Percentiles rank a stretch among this genome's conserved stretches.
These are phyloP conservation scores for Leptosphaerulina australis DNA, from an alignment of 2,329 filamentous ascomycete genomes.

Conservation along the genomic window DNA sequence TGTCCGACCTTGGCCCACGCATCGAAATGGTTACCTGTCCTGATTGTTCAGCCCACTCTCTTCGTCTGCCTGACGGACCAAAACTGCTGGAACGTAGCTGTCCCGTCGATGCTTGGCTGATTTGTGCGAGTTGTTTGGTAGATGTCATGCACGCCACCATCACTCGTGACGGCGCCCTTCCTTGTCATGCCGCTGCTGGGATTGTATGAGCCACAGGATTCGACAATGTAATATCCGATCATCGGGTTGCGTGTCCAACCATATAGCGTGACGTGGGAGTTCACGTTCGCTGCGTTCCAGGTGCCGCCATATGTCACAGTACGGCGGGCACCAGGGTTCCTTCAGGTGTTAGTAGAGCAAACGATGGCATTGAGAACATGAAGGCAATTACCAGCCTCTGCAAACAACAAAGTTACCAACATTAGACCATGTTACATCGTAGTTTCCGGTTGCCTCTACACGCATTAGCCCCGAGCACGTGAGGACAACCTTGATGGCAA, in stretches of 20 bases:
- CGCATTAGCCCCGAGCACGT: slow-evolving; percentile 50
- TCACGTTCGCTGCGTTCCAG: slow-evolving; percentile 55
- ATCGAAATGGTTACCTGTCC: slow-evolving; percentile 58
- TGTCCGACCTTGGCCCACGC: slow-evolving; percentile 60
- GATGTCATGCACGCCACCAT: slow-evolving; percentile 61
- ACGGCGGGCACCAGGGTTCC: slow-evolving; percentile 56
- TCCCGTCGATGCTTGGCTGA: slow-evolving; percentile 61
- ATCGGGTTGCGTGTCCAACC: slow-evolving; percentile 62
- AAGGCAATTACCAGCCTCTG: slow-evolving; percentile 67
- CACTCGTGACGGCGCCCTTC: slow-evolving; percentile 59
- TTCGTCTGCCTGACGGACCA: slow-evolving; percentile 59
- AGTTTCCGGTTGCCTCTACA: slow-evolving; percentile 51
- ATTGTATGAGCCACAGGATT: slow-evolving; percentile 58
- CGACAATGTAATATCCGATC: slow-evolving; percentile 66
- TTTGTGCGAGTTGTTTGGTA: slow-evolving; percentile 58
- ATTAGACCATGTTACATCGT: slow-evolving; percentile 57
- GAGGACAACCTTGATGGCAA: slow-evolving; percentile 92
- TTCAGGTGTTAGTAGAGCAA: no score
- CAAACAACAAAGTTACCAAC: slow-evolving; percentile 63
- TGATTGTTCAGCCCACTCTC: slow-evolving; percentile 59
- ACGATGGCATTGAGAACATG: no score
- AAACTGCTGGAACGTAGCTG: slow-evolving; percentile 61
- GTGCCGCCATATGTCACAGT: slow-evolving; percentile 58
- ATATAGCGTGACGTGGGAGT: slow-evolving; percentile 63
- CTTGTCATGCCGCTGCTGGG: slow-evolving; percentile 55